These are phyloP conservation scores for Talaromyces proteolyticus DNA, from an alignment of 495 filamentous ascomycete species.

Conservation along the genomic window DNA sequence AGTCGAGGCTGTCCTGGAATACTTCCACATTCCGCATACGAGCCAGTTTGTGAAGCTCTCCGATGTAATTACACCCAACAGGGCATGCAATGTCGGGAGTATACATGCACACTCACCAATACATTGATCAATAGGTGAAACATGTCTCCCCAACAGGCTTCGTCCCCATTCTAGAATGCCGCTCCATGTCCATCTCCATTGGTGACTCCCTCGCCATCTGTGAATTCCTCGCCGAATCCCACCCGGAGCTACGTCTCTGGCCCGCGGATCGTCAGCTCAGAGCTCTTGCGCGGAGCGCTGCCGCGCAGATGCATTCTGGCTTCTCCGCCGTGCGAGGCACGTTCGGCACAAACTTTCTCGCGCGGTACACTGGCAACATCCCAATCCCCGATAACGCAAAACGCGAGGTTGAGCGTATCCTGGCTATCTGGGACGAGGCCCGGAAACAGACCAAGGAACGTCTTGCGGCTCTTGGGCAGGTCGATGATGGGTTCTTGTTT, in stretches of 20 bases:
- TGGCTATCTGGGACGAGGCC: slow-evolving; percentile 17
- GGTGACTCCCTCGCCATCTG: slow-evolving; percentile 49
- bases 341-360: slow-evolving; percentile 40
- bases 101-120: not conserved
- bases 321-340: slow-evolving; percentile 39
- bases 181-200: slow-evolving; percentile 23
- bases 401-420: slow-evolving; percentile 19
- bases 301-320: slow-evolving; percentile 50
- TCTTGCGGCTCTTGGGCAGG: slow-evolving; percentile 15
- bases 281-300: slow-evolving; percentile 43
- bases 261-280: slow-evolving; percentile 36
- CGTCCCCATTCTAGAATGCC: slow-evolving; percentile 25
- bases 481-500: slow-evolving; percentile 21
- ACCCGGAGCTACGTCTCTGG: slow-evolving; percentile 38
- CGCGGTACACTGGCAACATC: slow-evolving; percentile 23
- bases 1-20: not conserved
- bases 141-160: slow-evolving; percentile 21
- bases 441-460: slow-evolving; percentile 16
- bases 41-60: not conserved
- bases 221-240: slow-evolving; percentile 45
- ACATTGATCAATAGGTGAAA: slow-evolving; percentile 16
- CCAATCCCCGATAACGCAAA: slow-evolving; percentile 18
- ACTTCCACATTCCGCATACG: not conserved
- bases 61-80: not conserved
- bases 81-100: not conserved